A percentile compares a stretch with the other conserved stretches of the same genome.
Evolutionary conservation across 2,329 filamentous ascomycete genomes (phyloP).

Genomic region (Colletotrichum tropicicola): DNA sequence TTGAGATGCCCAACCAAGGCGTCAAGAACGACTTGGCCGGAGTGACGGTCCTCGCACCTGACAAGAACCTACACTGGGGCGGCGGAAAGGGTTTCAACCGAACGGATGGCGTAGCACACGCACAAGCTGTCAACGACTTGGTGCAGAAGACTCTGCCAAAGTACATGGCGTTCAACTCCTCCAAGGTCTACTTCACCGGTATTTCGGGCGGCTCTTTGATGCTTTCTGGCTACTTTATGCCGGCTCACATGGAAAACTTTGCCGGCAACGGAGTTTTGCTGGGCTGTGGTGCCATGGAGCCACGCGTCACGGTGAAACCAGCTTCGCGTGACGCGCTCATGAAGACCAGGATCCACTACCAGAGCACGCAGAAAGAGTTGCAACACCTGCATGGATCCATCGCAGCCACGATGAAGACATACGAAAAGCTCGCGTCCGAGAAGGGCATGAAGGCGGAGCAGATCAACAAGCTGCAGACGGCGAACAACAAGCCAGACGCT

Average conservation of each 20-base stretch:
- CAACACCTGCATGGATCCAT: constrained; percentile 57
- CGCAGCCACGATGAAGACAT: constrained; percentile 57
- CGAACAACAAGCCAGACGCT: constrained; percentile 62
- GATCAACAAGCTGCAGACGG: constrained; percentile 63
- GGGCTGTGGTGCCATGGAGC: constrained; percentile 63
- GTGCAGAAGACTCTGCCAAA: constrained; percentile 58
- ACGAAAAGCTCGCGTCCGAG: constrained; percentile 53
- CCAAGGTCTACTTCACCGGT: constrained; percentile 64
- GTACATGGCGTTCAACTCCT: constrained; percentile 60
- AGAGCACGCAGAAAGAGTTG: constrained; percentile 63
- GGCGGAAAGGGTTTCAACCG: constrained; percentile 60
- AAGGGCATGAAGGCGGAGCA: constrained; percentile 53
- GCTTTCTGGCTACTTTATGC: constrained; percentile 66
- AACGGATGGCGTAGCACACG: constrained; percentile 63
- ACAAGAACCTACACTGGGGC: constrained; percentile 66
- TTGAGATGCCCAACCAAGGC: constrained; percentile 64
- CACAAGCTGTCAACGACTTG: constrained; percentile 64
- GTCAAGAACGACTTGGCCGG: constrained; percentile 60
- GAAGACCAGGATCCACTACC: constrained; percentile 63
- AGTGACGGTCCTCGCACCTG: constrained; percentile 62
- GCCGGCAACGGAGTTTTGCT: constrained; percentile 60
- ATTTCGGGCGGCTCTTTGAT: constrained; percentile 63
- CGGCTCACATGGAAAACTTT: constrained; percentile 61
- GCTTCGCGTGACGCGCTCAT: constrained; percentile 48
- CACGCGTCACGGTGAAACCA: constrained; percentile 60